Conservation (phyloP, 2,329 filamentous ascomycete species). For the Elsinoe fawcettii region DNA sequence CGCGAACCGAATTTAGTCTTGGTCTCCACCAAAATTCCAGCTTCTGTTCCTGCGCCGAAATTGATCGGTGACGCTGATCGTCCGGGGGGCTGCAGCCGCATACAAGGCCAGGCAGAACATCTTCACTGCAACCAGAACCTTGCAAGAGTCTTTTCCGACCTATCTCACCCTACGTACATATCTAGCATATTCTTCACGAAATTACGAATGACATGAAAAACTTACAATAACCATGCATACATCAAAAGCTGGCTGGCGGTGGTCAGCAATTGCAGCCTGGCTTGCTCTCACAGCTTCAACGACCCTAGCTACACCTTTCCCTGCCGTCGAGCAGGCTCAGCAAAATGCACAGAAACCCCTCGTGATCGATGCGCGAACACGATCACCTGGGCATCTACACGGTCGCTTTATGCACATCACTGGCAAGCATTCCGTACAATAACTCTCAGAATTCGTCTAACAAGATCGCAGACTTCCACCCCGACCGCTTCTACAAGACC, state of each 20-base stretch:
- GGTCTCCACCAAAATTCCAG: background rate
- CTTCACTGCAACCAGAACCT: background rate
- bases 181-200: background rate
- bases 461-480: slow-evolving; percentile 66
- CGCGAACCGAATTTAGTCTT: background rate
- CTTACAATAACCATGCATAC: background rate
- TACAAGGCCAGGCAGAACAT: background rate
- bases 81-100: slow-evolving; percentile 3
- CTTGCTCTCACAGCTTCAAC: background rate
- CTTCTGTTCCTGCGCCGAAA: slow-evolving; percentile 12
- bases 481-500: slow-evolving; percentile 76
- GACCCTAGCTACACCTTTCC: slow-evolving; percentile 9
- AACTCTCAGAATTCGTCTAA: slow-evolving; percentile 17
- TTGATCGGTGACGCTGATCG: slow-evolving; percentile 4
- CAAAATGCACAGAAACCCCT: slow-evolving; percentile 14
- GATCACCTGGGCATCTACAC: slow-evolving; percentile 25
- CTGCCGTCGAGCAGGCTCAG: slow-evolving; percentile 2
- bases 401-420: slow-evolving; percentile 84
- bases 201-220: background rate
- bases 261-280: background rate
- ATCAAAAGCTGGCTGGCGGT: background rate
- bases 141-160: background rate
- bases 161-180: background rate
- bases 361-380: slow-evolving; percentile 9
- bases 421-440: slow-evolving; percentile 46